Percentiles rank a stretch among this genome's conserved stretches.
These are phyloP conservation scores for Mucor circinelloides DNA, from an alignment of 371 early-diverging fungal species.

Conservation along the genomic window DNA sequence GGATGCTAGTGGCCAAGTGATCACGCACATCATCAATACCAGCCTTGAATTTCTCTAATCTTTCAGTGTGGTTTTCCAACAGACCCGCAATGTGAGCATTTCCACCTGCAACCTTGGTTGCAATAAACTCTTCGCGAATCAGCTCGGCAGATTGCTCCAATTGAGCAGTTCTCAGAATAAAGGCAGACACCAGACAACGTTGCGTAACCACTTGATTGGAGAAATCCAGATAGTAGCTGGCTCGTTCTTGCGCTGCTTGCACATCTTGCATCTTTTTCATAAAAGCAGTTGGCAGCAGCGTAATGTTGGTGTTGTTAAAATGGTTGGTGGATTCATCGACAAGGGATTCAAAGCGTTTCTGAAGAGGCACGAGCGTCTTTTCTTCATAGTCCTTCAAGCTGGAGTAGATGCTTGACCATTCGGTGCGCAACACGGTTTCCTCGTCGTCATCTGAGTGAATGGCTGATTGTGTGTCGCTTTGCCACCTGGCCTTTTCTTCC, in stretches of 20 bases:
- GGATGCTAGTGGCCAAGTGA: constrained; percentile 26
- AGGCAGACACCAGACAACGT: constrained; percentile 35
- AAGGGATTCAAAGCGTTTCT: constrained; percentile 19
- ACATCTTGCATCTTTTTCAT: constrained; percentile 25
- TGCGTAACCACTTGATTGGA: constrained; percentile 46
- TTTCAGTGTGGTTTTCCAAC: constrained; percentile 21
- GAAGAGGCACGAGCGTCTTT: constrained; percentile 11
- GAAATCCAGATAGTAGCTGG: constrained; percentile 27
- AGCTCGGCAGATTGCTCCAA: constrained; percentile 47
- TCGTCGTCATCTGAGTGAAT: constrained; percentile 17
- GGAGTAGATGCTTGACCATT: constrained; percentile 14
- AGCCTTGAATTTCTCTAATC: constrained; percentile 34
- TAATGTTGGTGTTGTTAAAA: constrained; percentile 11
- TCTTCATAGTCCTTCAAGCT: constrained; percentile 23
- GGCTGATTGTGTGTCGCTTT: not conserved
- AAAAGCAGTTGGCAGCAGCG: constrained; percentile 22
- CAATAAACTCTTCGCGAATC: constrained; percentile 48
- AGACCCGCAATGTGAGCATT: constrained; percentile 5
- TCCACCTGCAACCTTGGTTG: constrained; percentile 11
- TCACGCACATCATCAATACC: constrained; percentile 38
- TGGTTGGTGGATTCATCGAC: constrained; percentile 9
- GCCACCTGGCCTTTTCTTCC: constrained; percentile 45
- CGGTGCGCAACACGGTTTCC: constrained; percentile 22
- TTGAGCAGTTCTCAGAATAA: constrained; percentile 35
- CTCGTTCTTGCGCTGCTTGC: constrained; percentile 14